Evolutionary conservation across 2,329 filamentous ascomycete genomes (phyloP).

Genomic region (Pseudocercospora crystallina): DNA sequence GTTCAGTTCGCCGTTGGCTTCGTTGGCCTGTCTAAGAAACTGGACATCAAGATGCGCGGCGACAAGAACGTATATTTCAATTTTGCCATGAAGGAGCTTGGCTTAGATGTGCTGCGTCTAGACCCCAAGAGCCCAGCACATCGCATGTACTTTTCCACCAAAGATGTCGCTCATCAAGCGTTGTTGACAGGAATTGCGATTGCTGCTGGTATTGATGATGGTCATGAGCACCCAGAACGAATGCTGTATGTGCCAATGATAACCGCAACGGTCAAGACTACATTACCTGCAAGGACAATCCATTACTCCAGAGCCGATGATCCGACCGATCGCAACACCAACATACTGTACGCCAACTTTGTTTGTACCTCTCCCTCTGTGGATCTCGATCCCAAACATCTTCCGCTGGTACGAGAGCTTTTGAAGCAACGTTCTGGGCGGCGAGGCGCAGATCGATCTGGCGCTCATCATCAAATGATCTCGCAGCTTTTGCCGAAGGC

Average conservation of each 20-base stretch:
- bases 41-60: conserved; percentile 65
- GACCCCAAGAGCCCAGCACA: conserved; percentile 92
- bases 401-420: conserved; percentile 80
- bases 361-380: conserved; percentile 94
- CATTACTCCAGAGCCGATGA: conserved; percentile 70
- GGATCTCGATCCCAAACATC: conserved; percentile 86
- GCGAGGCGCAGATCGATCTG: conserved; percentile 4
- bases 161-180: conserved; percentile 92
- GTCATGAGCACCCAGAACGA: conserved; percentile 79
- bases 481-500: conserved; percentile 92
- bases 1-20: conserved; percentile 94
- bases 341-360: conserved; percentile 93
- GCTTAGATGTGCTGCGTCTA: conserved; percentile 85
- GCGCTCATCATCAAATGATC: conserved; percentile 63
- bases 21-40: conserved; percentile 78
- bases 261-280: conserved; percentile 91
- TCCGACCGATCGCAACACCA: conserved; percentile 81
- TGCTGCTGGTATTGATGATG: conserved; percentile 86
- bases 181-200: conserved; percentile 89
- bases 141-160: conserved; percentile 94
- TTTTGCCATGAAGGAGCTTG: conserved; percentile 92
- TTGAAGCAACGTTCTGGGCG: conserved; percentile 48
- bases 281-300: conserved; percentile 89
- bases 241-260: conserved; percentile 96
- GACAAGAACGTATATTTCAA: conserved; percentile 77